These are phyloP conservation scores for Rubia tinctorum DNA, from an alignment of 305 asterid genomes.

Conservation along the genomic window DNA sequence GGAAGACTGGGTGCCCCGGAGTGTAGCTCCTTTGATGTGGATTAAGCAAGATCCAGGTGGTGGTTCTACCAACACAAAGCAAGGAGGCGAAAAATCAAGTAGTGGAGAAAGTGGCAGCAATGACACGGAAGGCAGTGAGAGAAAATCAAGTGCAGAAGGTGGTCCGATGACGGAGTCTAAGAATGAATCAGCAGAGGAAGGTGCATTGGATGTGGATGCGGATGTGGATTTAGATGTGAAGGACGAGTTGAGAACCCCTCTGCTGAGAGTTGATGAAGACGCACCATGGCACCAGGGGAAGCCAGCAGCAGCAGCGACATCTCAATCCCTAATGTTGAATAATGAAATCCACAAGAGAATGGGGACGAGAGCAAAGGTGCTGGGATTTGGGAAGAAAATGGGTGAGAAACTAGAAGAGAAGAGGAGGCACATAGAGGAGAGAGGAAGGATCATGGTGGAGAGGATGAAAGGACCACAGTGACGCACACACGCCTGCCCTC, in stretches of 20 bases:
- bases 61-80: slow-evolving; percentile 37
- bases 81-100: slow-evolving; percentile 33
- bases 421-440: slow-evolving; percentile 82
- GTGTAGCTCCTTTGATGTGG: slow-evolving; percentile 80
- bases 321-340: slow-evolving; percentile 39
- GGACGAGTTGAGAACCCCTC: slow-evolving; percentile 48
- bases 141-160: slow-evolving; percentile 26
- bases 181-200: slow-evolving; percentile 31
- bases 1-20: slow-evolving; percentile 82
- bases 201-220: slow-evolving; percentile 25
- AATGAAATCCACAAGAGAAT: slow-evolving; percentile 42
- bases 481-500: neutral
- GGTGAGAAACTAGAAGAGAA: slow-evolving; percentile 86
- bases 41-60: slow-evolving; percentile 47
- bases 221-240: slow-evolving; percentile 23
- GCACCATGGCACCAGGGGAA: slow-evolving; percentile 31
- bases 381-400: slow-evolving; percentile 78
- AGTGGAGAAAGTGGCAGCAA: slow-evolving; percentile 34
- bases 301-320: slow-evolving; percentile 14
- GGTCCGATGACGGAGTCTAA: slow-evolving; percentile 19
- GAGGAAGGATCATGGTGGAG: slow-evolving; percentile 69
- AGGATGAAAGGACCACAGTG: slow-evolving; percentile 66
- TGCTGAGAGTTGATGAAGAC: slow-evolving; percentile 38
- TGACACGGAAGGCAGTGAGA: slow-evolving; percentile 31
- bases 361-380: slow-evolving; percentile 71